Conservation (phyloP, 305 asterid genomes). For the Fraxinus sp. region DNA sequence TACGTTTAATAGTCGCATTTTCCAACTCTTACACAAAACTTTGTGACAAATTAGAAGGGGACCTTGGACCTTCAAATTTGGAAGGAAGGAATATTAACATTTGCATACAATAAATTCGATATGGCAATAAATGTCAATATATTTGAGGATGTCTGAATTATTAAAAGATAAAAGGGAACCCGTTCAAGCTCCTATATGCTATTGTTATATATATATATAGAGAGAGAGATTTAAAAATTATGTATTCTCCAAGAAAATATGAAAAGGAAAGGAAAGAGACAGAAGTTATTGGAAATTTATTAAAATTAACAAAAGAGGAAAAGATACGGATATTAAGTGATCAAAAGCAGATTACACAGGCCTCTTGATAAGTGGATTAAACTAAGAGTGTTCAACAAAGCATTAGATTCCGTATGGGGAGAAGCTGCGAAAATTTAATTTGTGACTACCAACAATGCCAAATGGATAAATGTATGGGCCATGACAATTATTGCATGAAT, state of each 20-base stretch:
- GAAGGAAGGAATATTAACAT: background rate
- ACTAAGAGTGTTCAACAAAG: background rate
- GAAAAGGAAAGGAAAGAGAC: background rate
- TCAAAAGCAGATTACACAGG: slow-evolving; percentile 10
- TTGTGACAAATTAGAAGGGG: background rate
- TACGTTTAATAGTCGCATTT: background rate
- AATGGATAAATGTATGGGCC: background rate
- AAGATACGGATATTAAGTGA: background rate
- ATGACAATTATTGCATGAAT: background rate
- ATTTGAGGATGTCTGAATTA: background rate
- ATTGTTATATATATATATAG: no score
- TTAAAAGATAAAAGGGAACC: background rate
- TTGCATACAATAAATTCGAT: background rate
- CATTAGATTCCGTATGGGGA: background rate
- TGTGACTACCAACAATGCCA: slow-evolving; percentile 9
- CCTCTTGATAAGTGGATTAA: background rate
- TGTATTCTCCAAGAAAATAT: background rate
- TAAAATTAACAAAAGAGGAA: slow-evolving; percentile 1
- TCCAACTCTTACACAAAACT: background rate
- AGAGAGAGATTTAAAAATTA: background rate
- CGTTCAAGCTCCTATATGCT: background rate
- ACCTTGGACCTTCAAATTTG: background rate
- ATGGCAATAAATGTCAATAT: background rate
- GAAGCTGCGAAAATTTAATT: background rate
- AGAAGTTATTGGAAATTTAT: background rate